Evolutionary conservation across 2,329 filamentous ascomycete species (phyloP).

Genomic region (Cordyceps javanica): DNA sequence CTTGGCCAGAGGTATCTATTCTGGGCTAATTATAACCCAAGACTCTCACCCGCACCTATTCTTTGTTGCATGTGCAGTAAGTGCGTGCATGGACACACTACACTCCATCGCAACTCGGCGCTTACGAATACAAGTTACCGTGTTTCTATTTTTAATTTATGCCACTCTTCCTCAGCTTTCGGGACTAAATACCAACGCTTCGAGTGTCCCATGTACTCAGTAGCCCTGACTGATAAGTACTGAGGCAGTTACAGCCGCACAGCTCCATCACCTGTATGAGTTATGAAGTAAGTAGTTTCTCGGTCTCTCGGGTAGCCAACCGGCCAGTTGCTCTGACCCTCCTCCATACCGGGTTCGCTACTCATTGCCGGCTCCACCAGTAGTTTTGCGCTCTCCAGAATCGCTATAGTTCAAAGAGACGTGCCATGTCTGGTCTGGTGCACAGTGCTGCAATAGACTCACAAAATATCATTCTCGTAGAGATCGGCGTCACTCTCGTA

Average conservation of each 20-base stretch:
- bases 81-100: neutral
- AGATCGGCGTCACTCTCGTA: neutral
- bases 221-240: neutral
- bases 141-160: conserved; percentile 32
- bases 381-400: neutral
- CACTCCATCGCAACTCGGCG: conserved; percentile 11
- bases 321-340: too few relatives aligned
- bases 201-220: neutral
- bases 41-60: neutral
- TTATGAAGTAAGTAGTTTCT: too few relatives aligned
- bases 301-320: neutral
- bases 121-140: conserved; percentile 7
- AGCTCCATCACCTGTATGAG: too few relatives aligned
- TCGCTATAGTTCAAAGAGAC: neutral
- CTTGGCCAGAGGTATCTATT: conserved; percentile 1
- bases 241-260: neutral
- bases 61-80: neutral
- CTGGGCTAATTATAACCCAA: conserved; percentile 1
- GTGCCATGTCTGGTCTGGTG: neutral
- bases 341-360: neutral
- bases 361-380: neutral
- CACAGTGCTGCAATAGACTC: neutral
- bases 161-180: conserved; percentile 17
- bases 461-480: neutral
- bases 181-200: conserved; percentile 13